phyloP scores from a whole-genome alignment of 2,329 filamentous ascomycete genomes.

The Ophiognomonia clavigignenti-juglandacearum region DNA sequence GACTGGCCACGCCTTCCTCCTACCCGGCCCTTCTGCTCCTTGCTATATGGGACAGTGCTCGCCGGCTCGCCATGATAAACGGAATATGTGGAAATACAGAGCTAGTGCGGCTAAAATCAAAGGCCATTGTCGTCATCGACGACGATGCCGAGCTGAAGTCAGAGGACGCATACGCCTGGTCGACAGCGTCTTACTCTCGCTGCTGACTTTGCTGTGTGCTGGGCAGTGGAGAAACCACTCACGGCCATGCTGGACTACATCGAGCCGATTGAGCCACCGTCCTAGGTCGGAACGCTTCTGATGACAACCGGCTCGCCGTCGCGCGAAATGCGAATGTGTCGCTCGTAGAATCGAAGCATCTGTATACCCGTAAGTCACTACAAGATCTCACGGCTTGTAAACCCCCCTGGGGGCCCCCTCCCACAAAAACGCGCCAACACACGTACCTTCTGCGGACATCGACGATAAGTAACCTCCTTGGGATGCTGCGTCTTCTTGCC shows the following conservation, averaged over 20 bases:
- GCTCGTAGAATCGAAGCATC: slow-evolving; percentile 58
- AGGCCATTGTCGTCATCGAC: not conserved
- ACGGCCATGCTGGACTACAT: not conserved
- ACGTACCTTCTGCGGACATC: slow-evolving; percentile 71
- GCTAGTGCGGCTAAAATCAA: not conserved
- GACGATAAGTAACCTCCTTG: slow-evolving; percentile 62
- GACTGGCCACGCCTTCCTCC: too few relatives aligned
- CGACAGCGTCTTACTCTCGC: not conserved
- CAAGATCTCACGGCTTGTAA: too few relatives aligned
- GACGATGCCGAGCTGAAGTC: not conserved
- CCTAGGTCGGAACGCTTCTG: slow-evolving; percentile 6
- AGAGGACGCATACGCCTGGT: not conserved
- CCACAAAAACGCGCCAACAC: not conserved
- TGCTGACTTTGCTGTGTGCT: too few relatives aligned
- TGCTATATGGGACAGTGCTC: too few relatives aligned
- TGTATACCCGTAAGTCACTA: slow-evolving; percentile 26
- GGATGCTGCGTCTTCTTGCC: slow-evolving; percentile 70
- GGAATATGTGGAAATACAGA: not conserved
- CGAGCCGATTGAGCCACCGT: not conserved
- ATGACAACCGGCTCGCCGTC: slow-evolving; percentile 14
- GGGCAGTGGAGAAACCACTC: too few relatives aligned
- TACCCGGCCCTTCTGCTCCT: too few relatives aligned
- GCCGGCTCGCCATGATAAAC: not conserved
- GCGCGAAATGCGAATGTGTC: slow-evolving; percentile 40
- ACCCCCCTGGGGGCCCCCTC: not conserved